Conservation (phyloP, 2,329 filamentous ascomycete species). For the Pestalotiopsis sp. region DNA sequence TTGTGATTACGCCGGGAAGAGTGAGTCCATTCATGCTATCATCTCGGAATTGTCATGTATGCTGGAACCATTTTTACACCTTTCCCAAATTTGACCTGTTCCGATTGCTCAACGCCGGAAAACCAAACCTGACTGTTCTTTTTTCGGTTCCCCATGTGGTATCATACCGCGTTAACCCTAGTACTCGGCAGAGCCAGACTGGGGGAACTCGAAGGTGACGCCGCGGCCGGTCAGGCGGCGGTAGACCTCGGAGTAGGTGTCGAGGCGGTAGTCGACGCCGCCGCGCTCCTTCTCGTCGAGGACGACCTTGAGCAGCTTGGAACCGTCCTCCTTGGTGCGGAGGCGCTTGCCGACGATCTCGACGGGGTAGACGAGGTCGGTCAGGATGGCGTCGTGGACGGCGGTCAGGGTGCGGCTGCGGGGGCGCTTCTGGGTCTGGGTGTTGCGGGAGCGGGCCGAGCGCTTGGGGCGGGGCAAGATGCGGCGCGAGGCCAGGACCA, state of each 20-base stretch:
- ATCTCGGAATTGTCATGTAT: slow-evolving; percentile 24
- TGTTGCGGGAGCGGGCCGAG: slow-evolving; percentile 93
- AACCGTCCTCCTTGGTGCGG: slow-evolving; percentile 98
- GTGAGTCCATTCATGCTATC: slow-evolving; percentile 28
- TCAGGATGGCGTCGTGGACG: slow-evolving; percentile 97
- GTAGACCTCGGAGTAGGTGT: slow-evolving; percentile 99
- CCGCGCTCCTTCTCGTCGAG: slow-evolving; percentile 99
- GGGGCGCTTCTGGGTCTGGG: slow-evolving; percentile 97
- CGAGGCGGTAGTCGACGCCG: slow-evolving; percentile 98
- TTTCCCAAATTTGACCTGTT: slow-evolving; percentile 18
- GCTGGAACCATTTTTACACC: slow-evolving; percentile 20
- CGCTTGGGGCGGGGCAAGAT: slow-evolving; percentile 99
- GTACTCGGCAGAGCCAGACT: slow-evolving; percentile 77
- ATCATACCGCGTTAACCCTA: slow-evolving; percentile 55
- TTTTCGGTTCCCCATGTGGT: neutral
- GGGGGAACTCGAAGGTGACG: slow-evolving; percentile 98
- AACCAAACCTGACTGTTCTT: neutral
- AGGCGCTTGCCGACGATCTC: slow-evolving; percentile 99
- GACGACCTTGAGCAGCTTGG: slow-evolving; percentile 98
- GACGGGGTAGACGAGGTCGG: slow-evolving; percentile 98
- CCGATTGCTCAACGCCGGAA: neutral
- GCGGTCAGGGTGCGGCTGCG: slow-evolving; percentile 97
- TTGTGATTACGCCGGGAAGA: slow-evolving; percentile 25
- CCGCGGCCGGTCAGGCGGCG: slow-evolving; percentile 93
- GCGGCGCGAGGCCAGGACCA: slow-evolving; percentile 98